Percentiles rank a stretch among this genome's conserved stretches.
phyloP scores from a whole-genome alignment of 306 rosid species.

The Vicia villosa region DNA sequence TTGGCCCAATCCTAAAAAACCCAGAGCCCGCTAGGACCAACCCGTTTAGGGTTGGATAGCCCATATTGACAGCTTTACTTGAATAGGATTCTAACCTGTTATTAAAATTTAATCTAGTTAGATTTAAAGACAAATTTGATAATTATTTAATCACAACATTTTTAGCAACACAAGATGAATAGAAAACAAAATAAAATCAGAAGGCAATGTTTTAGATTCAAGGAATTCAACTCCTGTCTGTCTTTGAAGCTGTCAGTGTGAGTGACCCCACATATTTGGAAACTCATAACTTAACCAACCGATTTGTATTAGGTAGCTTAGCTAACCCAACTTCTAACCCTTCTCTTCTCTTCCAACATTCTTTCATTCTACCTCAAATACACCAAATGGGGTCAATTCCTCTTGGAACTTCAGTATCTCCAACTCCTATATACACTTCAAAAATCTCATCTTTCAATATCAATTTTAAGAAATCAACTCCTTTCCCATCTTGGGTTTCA shows the following conservation, averaged over 20 bases:
- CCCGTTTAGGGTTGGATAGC: too few species aligned
- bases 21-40: too few species aligned
- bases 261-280: slow-evolving; percentile 37
- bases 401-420: slow-evolving; percentile 63
- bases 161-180: not conserved
- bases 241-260: not conserved
- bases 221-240: slow-evolving; percentile 7
- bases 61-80: too few species aligned
- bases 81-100: too few species aligned
- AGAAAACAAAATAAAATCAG: not conserved
- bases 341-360: not conserved
- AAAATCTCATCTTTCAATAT: slow-evolving; percentile 45
- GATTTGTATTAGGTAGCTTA: slow-evolving; percentile 2
- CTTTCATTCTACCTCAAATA: slow-evolving; percentile 23
- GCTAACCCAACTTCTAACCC: not conserved
- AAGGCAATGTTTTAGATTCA: slow-evolving; percentile 27
- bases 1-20: too few species aligned
- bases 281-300: not conserved
- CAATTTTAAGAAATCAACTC: slow-evolving; percentile 45
- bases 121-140: too few species aligned
- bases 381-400: slow-evolving; percentile 79
- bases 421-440: slow-evolving; percentile 52
- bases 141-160: not conserved
- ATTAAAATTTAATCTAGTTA: too few species aligned
- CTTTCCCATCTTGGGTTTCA: slow-evolving; percentile 50